Evolutionary conservation across 768 basidiomycete species (phyloP).

Genomic region (Epithele typhae): DNA sequence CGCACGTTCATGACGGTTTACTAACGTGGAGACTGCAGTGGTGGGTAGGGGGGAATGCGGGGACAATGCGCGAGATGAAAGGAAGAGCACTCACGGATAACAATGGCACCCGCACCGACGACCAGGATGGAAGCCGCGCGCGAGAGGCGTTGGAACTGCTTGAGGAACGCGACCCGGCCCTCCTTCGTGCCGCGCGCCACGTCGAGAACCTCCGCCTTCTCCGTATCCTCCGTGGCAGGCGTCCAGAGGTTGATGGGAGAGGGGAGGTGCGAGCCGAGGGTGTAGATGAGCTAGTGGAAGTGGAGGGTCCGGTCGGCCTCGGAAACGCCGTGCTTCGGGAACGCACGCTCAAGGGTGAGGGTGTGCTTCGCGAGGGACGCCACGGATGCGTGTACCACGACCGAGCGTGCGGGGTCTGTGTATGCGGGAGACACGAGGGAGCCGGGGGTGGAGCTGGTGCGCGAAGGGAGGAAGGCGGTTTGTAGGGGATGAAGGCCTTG

Average conservation of each 20-base stretch:
- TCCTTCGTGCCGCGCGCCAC: constrained; percentile 38
- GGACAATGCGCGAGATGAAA: no score
- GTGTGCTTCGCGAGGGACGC: constrained; percentile 33
- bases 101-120: constrained; percentile 70
- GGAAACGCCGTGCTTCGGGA: constrained; percentile 41
- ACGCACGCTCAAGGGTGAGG: constrained; percentile 42
- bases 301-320: constrained; percentile 27
- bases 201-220: constrained; percentile 7
- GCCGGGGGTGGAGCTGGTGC: no score
- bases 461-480: no score
- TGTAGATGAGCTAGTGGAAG: constrained; percentile 58
- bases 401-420: no score
- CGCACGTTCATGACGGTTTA: no score
- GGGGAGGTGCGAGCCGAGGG: constrained; percentile 56
- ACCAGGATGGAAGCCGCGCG: constrained; percentile 50
- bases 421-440: no score
- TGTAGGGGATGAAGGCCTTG: no score
- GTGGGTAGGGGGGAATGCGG: background rate
- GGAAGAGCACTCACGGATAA: constrained; percentile 48
- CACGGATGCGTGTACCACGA: constrained; percentile 47
- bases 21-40: background rate
- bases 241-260: constrained; percentile 53
- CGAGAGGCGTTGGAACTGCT: constrained; percentile 46
- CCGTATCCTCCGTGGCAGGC: constrained; percentile 12
- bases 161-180: constrained; percentile 48